These are phyloP conservation scores for Cryphonectria naterciae DNA, from an alignment of 2,329 filamentous ascomycete genomes.

Conservation along the genomic window DNA sequence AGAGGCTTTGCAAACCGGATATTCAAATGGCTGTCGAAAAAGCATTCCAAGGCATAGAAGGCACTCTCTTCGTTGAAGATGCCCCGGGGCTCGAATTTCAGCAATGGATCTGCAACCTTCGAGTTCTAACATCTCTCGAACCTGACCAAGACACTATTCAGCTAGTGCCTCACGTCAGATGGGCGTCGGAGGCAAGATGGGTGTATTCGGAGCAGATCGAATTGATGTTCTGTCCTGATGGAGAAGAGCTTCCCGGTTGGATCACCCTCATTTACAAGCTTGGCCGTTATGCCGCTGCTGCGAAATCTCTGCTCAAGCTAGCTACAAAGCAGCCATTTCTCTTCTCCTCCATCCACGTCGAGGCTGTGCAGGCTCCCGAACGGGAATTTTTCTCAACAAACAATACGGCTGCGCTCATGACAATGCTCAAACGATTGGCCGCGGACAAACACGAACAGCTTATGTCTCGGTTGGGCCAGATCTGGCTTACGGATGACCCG, in stretches of 20 bases:
- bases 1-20: not conserved
- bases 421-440: not conserved
- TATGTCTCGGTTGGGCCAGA: not conserved
- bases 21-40: not conserved
- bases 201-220: conserved; percentile 33
- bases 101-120: not conserved
- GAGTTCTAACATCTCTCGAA: not conserved
- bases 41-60: not conserved
- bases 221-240: conserved; percentile 22
- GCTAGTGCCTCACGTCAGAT: not conserved
- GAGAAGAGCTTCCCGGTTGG: conserved; percentile 25
- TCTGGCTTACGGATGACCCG: not conserved
- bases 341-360: conserved; percentile 33
- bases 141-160: not conserved
- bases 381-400: not conserved
- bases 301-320: conserved; percentile 37
- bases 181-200: conserved; percentile 32
- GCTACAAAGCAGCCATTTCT: conserved; percentile 33
- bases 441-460: not conserved
- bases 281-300: conserved; percentile 35
- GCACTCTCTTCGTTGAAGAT: not conserved
- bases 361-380: conserved; percentile 18
- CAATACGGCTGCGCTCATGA: not conserved
- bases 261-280: conserved; percentile 34
- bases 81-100: not conserved